Evolutionary conservation across 2,329 filamentous ascomycete species (phyloP).

Genomic region (Alternaria infectoria): DNA sequence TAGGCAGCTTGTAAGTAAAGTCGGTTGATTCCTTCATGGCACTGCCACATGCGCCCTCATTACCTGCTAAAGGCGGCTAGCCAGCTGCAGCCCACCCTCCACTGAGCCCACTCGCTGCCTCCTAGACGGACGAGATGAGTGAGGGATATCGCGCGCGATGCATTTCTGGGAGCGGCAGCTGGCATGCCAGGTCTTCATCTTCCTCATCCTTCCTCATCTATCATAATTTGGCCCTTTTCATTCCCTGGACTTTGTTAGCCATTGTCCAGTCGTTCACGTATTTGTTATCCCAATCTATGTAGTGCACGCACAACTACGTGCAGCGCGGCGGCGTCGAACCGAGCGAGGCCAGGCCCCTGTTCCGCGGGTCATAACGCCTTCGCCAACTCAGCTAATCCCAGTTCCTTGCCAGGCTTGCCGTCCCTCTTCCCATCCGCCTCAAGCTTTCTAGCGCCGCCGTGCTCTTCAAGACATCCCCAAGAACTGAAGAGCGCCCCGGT

Average conservation of each 20-base stretch:
- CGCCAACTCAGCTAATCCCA: conserved; percentile 30
- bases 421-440: conserved; percentile 17
- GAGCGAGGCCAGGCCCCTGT: conserved; percentile 26
- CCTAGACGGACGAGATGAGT: neutral
- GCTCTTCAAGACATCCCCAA: conserved; percentile 19
- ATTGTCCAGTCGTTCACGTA: neutral
- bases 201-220: neutral
- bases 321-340: conserved; percentile 22
- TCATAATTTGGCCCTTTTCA: neutral
- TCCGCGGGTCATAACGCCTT: conserved; percentile 23
- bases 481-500: conserved; percentile 29
- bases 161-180: neutral
- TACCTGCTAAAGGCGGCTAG: conserved; percentile 34
- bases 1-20: conserved; percentile 15
- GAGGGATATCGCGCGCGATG: neutral
- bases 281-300: neutral
- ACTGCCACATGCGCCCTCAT: conserved; percentile 30
- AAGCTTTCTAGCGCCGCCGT: conserved; percentile 21
- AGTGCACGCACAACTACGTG: conserved; percentile 13
- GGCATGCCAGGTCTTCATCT: neutral
- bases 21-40: conserved; percentile 10
- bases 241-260: neutral
- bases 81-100: conserved; percentile 2
- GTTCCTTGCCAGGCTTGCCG: conserved; percentile 18
- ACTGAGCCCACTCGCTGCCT: neutral